Evolutionary conservation across 2,329 filamentous ascomycete genomes (phyloP).

Genomic region (Aspergillus luchuensis): DNA sequence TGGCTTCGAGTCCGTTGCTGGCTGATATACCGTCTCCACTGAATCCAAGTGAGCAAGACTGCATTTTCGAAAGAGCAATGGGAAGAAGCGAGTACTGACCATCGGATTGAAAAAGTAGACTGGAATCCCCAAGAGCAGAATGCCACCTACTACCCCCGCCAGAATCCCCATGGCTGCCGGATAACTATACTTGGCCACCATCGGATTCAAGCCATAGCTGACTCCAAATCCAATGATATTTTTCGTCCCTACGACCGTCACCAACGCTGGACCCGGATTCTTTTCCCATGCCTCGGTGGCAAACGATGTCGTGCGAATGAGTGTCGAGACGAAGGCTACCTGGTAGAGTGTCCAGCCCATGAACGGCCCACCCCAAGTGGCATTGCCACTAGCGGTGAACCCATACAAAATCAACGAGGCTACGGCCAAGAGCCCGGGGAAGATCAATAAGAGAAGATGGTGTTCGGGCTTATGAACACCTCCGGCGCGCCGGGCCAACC

Average conservation of each 20-base stretch:
- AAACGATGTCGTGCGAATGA: constrained; percentile 36
- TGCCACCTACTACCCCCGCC: constrained; percentile 21
- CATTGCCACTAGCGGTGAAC: constrained; percentile 28
- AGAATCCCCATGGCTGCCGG: constrained; percentile 28
- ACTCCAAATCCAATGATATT: constrained; percentile 32
- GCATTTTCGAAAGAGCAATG: not conserved
- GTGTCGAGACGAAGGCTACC: constrained; percentile 28
- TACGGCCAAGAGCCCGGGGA: constrained; percentile 34
- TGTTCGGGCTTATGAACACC: constrained; percentile 42
- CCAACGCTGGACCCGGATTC: constrained; percentile 33
- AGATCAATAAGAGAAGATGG: constrained; percentile 35
- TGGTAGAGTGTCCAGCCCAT: constrained; percentile 33
- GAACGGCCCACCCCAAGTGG: constrained; percentile 30
- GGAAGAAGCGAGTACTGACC: constrained; percentile 12
- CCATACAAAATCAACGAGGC: constrained; percentile 37
- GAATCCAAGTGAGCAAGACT: not conserved
- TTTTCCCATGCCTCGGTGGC: constrained; percentile 39
- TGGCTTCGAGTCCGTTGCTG: not conserved
- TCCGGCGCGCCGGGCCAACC: constrained; percentile 34
- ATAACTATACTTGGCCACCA: constrained; percentile 29
- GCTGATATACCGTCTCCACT: not conserved
- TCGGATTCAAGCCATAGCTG: constrained; percentile 32
- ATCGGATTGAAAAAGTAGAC: constrained; percentile 29
- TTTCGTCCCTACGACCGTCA: constrained; percentile 34
- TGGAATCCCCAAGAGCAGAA: constrained; percentile 28